A percentile compares a stretch with the other conserved stretches of the same genome.
These are phyloP conservation scores for Talaromyces borbonicus DNA, from an alignment of 495 filamentous ascomycete species.

Conservation along the genomic window DNA sequence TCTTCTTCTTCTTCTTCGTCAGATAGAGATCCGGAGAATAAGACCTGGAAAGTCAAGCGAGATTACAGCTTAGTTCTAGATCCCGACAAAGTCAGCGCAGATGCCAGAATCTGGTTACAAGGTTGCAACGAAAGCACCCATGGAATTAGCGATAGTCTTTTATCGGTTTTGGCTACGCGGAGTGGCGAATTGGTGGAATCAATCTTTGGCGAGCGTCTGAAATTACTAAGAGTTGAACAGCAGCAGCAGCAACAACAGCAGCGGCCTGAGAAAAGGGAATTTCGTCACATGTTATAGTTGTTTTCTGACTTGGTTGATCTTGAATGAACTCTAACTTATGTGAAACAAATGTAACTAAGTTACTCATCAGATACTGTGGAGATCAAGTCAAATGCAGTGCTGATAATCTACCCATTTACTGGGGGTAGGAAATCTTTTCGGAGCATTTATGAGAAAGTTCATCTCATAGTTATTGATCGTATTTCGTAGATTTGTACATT, in stretches of 20 bases:
- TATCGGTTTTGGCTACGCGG: slow-evolving; percentile 66
- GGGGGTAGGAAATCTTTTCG: too few species aligned
- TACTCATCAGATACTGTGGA: too few species aligned
- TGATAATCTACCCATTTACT: too few species aligned
- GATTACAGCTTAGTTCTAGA: slow-evolving; percentile 69
- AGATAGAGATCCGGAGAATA: slow-evolving; percentile 15
- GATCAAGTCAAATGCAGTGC: too few species aligned
- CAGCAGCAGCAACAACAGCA: too few species aligned
- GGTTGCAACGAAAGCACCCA: slow-evolving; percentile 90
- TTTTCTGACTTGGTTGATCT: too few species aligned
- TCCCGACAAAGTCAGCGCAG: slow-evolving; percentile 46
- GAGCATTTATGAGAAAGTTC: too few species aligned
- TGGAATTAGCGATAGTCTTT: slow-evolving; percentile 71
- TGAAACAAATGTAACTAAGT: too few species aligned
- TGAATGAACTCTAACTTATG: too few species aligned
- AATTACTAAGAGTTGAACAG: slow-evolving; percentile 1
- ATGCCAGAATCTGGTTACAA: slow-evolving; percentile 82
- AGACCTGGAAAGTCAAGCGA: slow-evolving; percentile 36
- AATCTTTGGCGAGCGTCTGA: slow-evolving; percentile 51
- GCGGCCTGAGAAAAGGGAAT: not conserved
- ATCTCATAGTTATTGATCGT: too few species aligned
- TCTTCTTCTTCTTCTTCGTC: slow-evolving; percentile 38
- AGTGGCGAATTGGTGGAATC: slow-evolving; percentile 70
- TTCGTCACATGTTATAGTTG: slow-evolving; percentile 1
- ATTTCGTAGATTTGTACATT: too few species aligned